Evolutionary conservation across 257 asterid species (phyloP), one percentile per base, ranked within the genome.

Genomic region (Craterostigma plantagineum): DNA sequence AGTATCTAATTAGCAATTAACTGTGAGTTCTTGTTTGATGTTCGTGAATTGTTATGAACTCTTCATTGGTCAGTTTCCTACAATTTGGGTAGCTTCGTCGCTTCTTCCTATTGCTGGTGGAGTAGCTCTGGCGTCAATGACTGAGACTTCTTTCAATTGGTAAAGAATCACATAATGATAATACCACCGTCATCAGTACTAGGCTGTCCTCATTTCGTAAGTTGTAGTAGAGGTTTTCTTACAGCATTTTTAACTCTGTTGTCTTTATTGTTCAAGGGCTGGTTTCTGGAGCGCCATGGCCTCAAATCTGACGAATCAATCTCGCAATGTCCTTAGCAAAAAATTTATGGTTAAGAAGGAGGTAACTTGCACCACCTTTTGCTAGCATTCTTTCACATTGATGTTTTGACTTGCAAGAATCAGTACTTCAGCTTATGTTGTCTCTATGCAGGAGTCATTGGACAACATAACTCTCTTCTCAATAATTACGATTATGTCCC

Each of bases 271-370:
- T 49, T 57, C 38, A 61, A 81, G 97, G 97, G 75, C 76, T 59
- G 97, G 95, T 11, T 81, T 86, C 56, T 81, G 85, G 97, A 81
- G 93, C 61, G 97, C 95, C 10, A 87, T 87, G 97, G 97, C 95
- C 65, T 87, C 97, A 48, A 87, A 87, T 70, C 64, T 81, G 68
- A 76, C 93, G 16, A 81, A 87, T 55, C 97, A 87, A 60, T 81
- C 93, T 14, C 81, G 93, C 50, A 87, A 87, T 73, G 97, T 87
- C 45, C 91, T 87, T 11, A 87, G 97, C 90, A 87, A 87, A 59
- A 87, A 81, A 70, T 51, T 87, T 12, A 78, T 87, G 95, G 87
- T 76, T 46, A 79, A 77, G 68, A 78, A 81, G 62, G 93, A 87
- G 97, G 97, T 86, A 73, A 23, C 11, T 54, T 17, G 16, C 18